A percentile compares a stretch with the other conserved stretches of the same genome.
phyloP scores from a whole-genome alignment of 2,329 filamentous ascomycete genomes.

The Monosporascus cannonballus region DNA sequence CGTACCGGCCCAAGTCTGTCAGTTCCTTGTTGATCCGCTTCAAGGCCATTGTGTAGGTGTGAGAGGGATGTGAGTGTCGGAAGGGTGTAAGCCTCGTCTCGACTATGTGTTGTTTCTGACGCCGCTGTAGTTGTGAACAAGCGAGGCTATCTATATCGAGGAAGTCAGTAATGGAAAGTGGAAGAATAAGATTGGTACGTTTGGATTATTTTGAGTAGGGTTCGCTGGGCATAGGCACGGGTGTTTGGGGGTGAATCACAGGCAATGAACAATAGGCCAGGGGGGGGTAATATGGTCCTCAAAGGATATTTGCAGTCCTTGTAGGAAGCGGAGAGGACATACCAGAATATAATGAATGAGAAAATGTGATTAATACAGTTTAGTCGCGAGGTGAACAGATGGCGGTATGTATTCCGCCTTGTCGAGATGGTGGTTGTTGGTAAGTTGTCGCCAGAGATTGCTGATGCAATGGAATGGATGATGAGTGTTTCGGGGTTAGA shows the following conservation, averaged over 20 bases:
- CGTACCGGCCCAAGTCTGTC: slow-evolving; percentile 82
- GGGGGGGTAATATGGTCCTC: neutral
- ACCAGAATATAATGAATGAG: neutral
- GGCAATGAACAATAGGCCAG: neutral
- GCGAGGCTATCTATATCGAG: slow-evolving; percentile 17
- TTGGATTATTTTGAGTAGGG: neutral
- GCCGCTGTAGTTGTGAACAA: slow-evolving; percentile 5
- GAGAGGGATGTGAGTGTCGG: slow-evolving; percentile 7
- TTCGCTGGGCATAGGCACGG: neutral
- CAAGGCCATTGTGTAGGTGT: slow-evolving; percentile 61
- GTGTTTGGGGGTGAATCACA: neutral
- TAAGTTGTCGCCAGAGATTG: neutral
- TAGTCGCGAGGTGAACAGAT: neutral
- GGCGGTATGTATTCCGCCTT: neutral
- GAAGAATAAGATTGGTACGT: slow-evolving; percentile 15
- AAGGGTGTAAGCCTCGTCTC: neutral
- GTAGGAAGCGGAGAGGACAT: neutral
- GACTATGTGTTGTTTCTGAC: slow-evolving; percentile 4
- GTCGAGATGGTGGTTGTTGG: neutral
- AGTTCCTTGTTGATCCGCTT: slow-evolving; percentile 96
- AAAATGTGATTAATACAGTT: neutral
- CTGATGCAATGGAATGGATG: neutral
- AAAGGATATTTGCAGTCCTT: neutral
- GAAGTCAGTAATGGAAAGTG: slow-evolving; percentile 22
- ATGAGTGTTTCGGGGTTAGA: neutral